phyloP scores from a whole-genome alignment of 306 rosid genomes.

The Delonix regia region DNA sequence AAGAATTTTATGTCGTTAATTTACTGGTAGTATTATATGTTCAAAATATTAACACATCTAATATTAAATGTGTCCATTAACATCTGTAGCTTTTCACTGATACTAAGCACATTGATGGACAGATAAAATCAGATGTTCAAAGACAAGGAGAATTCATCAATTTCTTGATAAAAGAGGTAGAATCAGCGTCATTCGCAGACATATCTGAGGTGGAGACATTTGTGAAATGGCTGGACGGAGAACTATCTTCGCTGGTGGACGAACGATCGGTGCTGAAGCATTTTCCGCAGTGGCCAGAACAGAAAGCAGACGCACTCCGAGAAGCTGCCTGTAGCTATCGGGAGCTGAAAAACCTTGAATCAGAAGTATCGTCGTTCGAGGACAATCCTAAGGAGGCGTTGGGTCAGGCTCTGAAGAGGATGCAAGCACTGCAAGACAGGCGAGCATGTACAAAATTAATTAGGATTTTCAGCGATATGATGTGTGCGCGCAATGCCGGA shows the following conservation, averaged over 20 bases:
- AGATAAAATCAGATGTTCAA: conserved; percentile 88
- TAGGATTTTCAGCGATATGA: background rate
- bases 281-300: conserved; percentile 90
- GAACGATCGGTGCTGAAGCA: conserved; percentile 86
- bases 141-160: conserved; percentile 73
- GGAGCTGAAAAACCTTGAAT: conserved; percentile 73
- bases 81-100: background rate
- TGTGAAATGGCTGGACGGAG: conserved; percentile 79
- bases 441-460: conserved; percentile 65
- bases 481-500: background rate
- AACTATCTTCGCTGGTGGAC: conserved; percentile 76
- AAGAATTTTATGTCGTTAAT: no score
- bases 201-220: conserved; percentile 76
- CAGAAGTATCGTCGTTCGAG: conserved; percentile 57
- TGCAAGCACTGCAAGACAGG: conserved; percentile 95
- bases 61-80: no score
- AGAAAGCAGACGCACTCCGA: conserved; percentile 78
- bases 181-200: conserved; percentile 50
- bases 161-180: conserved; percentile 67
- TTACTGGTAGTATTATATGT: no score
- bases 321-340: conserved; percentile 85
- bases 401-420: conserved; percentile 61
- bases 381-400: conserved; percentile 70
- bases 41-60: no score
- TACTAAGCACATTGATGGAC: conserved; percentile 33